Evolutionary conservation across 495 filamentous ascomycete genomes (phyloP).

Genomic region (Geopyxis carbonaria): DNA sequence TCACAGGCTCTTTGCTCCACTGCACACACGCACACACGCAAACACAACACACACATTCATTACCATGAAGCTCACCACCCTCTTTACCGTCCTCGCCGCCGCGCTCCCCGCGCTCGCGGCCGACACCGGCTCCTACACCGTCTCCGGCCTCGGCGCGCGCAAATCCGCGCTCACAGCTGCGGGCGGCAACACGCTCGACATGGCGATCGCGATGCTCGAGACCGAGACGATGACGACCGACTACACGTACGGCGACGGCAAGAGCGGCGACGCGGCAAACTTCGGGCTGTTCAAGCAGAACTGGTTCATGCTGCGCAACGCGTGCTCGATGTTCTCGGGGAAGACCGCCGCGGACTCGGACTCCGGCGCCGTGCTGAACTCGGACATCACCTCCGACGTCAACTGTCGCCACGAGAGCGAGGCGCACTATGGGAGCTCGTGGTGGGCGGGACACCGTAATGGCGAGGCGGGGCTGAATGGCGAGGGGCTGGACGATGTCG

Average conservation of each 20-base stretch:
- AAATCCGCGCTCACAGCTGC: conserved; percentile 26
- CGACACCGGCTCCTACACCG: conserved; percentile 17
- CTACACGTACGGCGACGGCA: conserved; percentile 25
- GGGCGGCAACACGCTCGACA: conserved; percentile 28
- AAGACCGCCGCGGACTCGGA: conserved; percentile 14
- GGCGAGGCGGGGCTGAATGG: conserved; percentile 13
- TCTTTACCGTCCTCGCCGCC: too few relatives aligned
- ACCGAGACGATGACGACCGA: conserved; percentile 28
- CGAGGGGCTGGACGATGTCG: conserved; percentile 16
- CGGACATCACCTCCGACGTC: conserved; percentile 13
- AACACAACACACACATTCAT: too few relatives aligned
- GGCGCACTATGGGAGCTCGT: conserved; percentile 19
- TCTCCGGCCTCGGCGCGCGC: conserved; percentile 26
- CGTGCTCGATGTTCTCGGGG: conserved; percentile 10
- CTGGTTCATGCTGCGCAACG: conserved; percentile 27
- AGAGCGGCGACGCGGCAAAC: conserved; percentile 22
- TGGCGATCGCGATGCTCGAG: conserved; percentile 32
- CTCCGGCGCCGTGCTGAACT: conserved; percentile 15
- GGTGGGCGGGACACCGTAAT: conserved; percentile 19
- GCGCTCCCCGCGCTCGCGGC: too few relatives aligned
- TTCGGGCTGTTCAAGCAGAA: conserved; percentile 25
- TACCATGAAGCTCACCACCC: too few relatives aligned
- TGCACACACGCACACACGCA: too few relatives aligned
- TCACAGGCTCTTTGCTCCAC: too few relatives aligned
- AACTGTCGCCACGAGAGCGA: conserved; percentile 14